Evolutionary conservation across 2,329 filamentous ascomycete species (phyloP).

Genomic region (Cladosporium sp.): DNA sequence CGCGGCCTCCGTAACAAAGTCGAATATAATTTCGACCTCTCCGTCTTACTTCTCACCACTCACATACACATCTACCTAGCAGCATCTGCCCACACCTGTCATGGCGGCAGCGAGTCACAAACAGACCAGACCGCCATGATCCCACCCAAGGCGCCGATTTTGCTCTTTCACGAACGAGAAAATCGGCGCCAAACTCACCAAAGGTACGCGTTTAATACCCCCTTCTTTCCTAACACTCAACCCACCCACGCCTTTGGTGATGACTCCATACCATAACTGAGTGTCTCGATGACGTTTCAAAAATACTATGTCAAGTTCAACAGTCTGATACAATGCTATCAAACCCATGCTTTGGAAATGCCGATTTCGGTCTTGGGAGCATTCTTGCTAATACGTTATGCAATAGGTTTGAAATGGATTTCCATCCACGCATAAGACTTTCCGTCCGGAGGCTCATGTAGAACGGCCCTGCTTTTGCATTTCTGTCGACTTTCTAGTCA

Average conservation of each 20-base stretch:
- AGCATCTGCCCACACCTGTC: neutral
- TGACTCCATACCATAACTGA: conserved; percentile 35
- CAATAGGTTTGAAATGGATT: neutral
- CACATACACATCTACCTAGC: neutral
- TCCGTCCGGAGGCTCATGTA: too few species aligned
- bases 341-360: neutral
- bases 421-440: neutral
- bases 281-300: conserved; percentile 33
- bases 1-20: too few species aligned
- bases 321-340: conserved; percentile 41
- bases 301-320: conserved; percentile 47
- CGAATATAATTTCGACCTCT: neutral
- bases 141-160: neutral
- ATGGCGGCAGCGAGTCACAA: neutral
- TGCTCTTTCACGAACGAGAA: too few species aligned
- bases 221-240: neutral
- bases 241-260: conserved; percentile 22
- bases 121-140: neutral
- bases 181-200: neutral
- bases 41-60: neutral
- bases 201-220: conserved; percentile 6
- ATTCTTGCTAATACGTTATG: neutral
- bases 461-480: too few species aligned
- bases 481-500: neutral
- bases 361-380: too few species aligned